phyloP scores from a whole-genome alignment of 116 monocot species.

The Papilionanthe hybrid region DNA sequence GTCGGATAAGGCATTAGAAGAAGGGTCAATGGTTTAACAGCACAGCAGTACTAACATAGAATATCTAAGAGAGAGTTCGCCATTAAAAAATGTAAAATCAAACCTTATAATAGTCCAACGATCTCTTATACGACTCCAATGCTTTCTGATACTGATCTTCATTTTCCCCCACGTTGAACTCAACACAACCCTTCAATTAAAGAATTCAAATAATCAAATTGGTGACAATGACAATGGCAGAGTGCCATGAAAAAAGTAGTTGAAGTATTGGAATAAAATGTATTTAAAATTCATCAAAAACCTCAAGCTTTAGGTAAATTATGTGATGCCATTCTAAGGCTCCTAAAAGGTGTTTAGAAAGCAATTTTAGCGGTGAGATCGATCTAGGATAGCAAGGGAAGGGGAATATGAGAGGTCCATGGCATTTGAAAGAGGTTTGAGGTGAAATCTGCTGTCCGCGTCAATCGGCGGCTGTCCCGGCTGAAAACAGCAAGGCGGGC shows the following conservation, averaged over 20 bases:
- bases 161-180: constrained; percentile 61
- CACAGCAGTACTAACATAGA: not conserved
- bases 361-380: too few relatives aligned
- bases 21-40: not conserved
- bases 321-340: not conserved
- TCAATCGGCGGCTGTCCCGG: too few relatives aligned
- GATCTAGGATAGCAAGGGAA: too few relatives aligned
- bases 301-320: not conserved
- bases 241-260: not conserved
- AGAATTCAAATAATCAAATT: not conserved
- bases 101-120: constrained; percentile 62
- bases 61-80: not conserved
- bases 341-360: too few relatives aligned
- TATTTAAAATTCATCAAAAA: not conserved
- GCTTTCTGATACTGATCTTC: constrained; percentile 53
- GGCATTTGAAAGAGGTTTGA: too few relatives aligned
- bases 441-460: too few relatives aligned
- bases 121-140: constrained; percentile 49
- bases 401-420: too few relatives aligned
- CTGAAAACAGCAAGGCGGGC: too few relatives aligned
- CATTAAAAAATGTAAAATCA: constrained; percentile 4
- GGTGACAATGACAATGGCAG: not conserved
- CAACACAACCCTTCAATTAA: constrained; percentile 68
- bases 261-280: not conserved
- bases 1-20: not conserved